Base-by-base conservation (phyloP, 169 alveolate species). In the Plasmodium cynomolgi region DNA sequence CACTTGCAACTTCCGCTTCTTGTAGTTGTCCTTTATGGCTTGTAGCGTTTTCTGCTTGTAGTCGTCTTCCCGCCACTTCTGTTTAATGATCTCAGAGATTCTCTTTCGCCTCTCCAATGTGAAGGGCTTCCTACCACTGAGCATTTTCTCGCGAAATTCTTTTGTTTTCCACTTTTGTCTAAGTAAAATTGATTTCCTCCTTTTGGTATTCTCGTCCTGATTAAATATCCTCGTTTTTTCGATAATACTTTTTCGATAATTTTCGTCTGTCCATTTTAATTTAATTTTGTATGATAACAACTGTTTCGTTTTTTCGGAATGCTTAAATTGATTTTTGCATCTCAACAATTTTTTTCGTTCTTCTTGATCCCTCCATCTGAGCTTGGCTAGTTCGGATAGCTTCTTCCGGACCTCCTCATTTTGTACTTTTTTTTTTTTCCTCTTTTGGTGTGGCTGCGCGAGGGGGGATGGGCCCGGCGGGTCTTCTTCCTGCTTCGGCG, bases 191-290 rank as follows among this genome's bases (percentile, higher is more conserved):
- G 94, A 90, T 90, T 90, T 90, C 56, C 91, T 90, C 83, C 58
- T 90, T 81, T 90, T 90, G 39, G 94, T 90, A 90, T 90, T 90
- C 50, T 90, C 94, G 26, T 90, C 94, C 73, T 90, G 94, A 80
- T 90, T 90, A 81, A 90, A 90, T 62, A 58, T 68, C 34, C 80
- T 29, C 13, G 94, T 80, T 71, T 90, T 90, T 81, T 80, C 91
- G 41, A 90, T 62, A 17, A 90, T 81, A 20, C 83, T 79, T 80
- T 90, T 81, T 62, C 94, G 82, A 50, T 90, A 90, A 20, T 79
- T 90, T 62, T 90, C 94, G 56, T 90, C 94, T 80, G 39, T 79
- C 94, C 94, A 90, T 80, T 90, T 90, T n/a, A 90, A 37, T 81
- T 90, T 90, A 62, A 90, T 90, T 90, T 90, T 90, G 74, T 90